phyloP scores from a whole-genome alignment of 768 basidiomycete species.

The Psilocybe azurescens region DNA sequence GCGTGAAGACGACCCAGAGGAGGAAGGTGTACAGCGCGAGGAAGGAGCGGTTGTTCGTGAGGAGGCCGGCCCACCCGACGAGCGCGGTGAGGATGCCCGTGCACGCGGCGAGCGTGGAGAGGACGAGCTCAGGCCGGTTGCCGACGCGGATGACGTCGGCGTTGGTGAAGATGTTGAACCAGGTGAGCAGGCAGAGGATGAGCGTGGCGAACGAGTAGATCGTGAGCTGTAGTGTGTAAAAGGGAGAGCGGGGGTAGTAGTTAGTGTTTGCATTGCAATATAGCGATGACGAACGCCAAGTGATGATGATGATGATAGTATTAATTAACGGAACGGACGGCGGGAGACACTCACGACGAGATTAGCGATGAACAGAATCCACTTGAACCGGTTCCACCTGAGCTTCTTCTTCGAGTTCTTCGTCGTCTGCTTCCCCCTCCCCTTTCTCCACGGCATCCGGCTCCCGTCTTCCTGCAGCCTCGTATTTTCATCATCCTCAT shows the following conservation, averaged over 20 bases:
- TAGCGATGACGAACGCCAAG: too few species aligned
- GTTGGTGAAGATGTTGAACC: conserved; percentile 74
- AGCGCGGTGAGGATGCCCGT: conserved; percentile 66
- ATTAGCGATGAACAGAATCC: conserved; percentile 75
- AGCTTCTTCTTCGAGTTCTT: conserved; percentile 29
- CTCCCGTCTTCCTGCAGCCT: conserved; percentile 7
- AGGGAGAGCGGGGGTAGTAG: neutral
- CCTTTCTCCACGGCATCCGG: conserved; percentile 6
- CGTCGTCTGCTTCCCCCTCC: neutral
- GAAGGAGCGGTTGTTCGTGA: conserved; percentile 86
- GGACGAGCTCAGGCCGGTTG: conserved; percentile 65
- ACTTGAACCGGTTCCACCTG: conserved; percentile 87
- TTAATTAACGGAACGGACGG: neutral
- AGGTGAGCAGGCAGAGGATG: conserved; percentile 72
- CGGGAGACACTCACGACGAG: conserved; percentile 36
- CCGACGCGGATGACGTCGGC: conserved; percentile 75
- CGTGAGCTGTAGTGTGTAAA: conserved; percentile 43
- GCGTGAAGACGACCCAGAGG: conserved; percentile 74
- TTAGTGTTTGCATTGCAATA: neutral
- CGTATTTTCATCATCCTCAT: neutral
- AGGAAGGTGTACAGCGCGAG: conserved; percentile 78
- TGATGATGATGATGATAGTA: neutral
- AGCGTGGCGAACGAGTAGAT: conserved; percentile 63
- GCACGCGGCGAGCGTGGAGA: conserved; percentile 70
- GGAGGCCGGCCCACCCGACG: conserved; percentile 80